Evolutionary conservation across 192 early-diverging fungal genomes (phyloP).

Genomic region (Coemansia sp.): DNA sequence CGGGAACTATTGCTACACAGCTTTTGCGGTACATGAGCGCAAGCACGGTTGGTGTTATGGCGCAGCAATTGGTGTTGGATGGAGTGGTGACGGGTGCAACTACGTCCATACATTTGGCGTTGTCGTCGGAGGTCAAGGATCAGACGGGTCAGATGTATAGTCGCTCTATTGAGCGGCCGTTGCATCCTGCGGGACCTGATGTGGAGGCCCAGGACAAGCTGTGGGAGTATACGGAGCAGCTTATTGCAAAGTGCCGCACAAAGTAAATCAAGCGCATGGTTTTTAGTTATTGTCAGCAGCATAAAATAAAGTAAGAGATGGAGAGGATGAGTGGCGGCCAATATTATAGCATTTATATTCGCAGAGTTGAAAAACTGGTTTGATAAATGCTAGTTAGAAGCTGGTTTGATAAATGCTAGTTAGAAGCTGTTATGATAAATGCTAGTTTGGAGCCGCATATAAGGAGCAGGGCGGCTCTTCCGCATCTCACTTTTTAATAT

Average conservation of each 20-base stretch:
- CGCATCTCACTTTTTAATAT: no score
- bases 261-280: no score
- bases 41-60: neutral
- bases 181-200: constrained; percentile 16
- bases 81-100: constrained; percentile 19
- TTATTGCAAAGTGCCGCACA: constrained; percentile 11
- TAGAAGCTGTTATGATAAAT: no score
- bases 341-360: no score
- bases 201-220: constrained; percentile 33
- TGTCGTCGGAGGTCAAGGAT: constrained; percentile 29
- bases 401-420: no score
- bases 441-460: no score
- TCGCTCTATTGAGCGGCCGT: constrained; percentile 1
- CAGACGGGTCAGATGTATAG: constrained; percentile 22
- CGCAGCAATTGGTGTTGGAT: constrained; percentile 13
- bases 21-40: constrained; percentile 24
- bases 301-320: no score
- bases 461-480: no score
- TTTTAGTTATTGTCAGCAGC: no score
- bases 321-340: no score
- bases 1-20: constrained; percentile 24
- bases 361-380: no score
- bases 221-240: constrained; percentile 37
- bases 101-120: constrained; percentile 32
- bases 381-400: no score